Evolutionary conservation across 1,139 yeast species (phyloP).

Genomic region (Torulaspora pretoriensis): DNA sequence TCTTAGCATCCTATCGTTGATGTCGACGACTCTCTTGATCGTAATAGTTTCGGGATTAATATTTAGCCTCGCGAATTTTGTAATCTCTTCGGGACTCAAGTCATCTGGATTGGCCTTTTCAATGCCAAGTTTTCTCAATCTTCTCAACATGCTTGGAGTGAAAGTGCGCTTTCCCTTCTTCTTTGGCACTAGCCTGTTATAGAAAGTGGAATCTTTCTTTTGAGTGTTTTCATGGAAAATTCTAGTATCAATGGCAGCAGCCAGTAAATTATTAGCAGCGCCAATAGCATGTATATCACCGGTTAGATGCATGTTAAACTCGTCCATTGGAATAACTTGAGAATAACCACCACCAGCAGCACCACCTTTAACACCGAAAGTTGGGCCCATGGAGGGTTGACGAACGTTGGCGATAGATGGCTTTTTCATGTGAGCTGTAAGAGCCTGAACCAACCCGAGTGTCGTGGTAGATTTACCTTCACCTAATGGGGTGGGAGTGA

Average conservation of each 20-base stretch:
- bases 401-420: conserved; percentile 76
- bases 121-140: conserved; percentile 62
- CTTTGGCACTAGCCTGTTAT: conserved; percentile 64
- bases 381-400: conserved; percentile 87
- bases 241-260: conserved; percentile 82
- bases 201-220: conserved; percentile 59
- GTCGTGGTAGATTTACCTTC: conserved; percentile 82
- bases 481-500: conserved; percentile 79
- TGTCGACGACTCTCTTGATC: conserved; percentile 75
- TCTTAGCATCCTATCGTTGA: conserved; percentile 73
- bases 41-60: conserved; percentile 72
- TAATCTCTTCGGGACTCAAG: conserved; percentile 60
- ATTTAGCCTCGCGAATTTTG: conserved; percentile 58
- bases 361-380: conserved; percentile 84
- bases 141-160: conserved; percentile 61
- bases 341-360: conserved; percentile 89
- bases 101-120: conserved; percentile 63
- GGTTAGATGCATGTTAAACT: conserved; percentile 77
- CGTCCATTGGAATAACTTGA: conserved; percentile 86
- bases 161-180: conserved; percentile 63
- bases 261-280: conserved; percentile 71
- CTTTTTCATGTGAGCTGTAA: conserved; percentile 67
- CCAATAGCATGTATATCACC: conserved; percentile 84
- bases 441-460: conserved; percentile 73
- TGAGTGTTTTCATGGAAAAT: conserved; percentile 77